A percentile compares a stretch with the other conserved stretches of the same genome.
phyloP scores from a whole-genome alignment of 2,329 filamentous ascomycete genomes.

The Daldinia sp. region DNA sequence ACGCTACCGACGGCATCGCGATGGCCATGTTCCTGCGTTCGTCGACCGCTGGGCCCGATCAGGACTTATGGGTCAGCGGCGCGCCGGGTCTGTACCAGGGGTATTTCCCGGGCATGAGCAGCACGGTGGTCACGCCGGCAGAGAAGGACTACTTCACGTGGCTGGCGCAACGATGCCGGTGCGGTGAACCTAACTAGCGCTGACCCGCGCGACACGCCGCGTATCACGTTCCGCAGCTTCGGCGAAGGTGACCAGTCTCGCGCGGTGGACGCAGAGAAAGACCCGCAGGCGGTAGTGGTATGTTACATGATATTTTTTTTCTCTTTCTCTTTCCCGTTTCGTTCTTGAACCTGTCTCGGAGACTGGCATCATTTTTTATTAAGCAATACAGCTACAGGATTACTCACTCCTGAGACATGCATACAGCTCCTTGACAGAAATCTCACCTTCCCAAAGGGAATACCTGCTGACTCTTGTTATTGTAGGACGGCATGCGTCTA shows the following conservation, averaged over 20 bases:
- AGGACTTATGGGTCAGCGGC: conserved; percentile 54
- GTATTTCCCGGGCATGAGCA: conserved; percentile 56
- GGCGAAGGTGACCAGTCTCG: conserved; percentile 55
- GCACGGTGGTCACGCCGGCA: conserved; percentile 49
- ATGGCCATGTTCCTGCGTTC: conserved; percentile 50
- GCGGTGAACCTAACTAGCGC: conserved; percentile 70
- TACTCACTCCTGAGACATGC: not conserved
- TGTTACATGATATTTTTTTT: not conserved
- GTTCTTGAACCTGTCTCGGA: not conserved
- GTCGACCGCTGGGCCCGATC: conserved; percentile 47
- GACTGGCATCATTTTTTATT: not conserved
- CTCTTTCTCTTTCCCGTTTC: not conserved
- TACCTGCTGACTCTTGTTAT: not conserved
- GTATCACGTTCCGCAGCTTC: conserved; percentile 73
- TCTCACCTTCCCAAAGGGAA: not conserved
- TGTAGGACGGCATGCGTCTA: conserved; percentile 64
- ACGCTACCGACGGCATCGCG: conserved; percentile 53
- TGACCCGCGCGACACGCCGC: conserved; percentile 72
- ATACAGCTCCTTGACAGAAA: not conserved
- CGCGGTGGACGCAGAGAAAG: conserved; percentile 49
- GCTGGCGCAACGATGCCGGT: conserved; percentile 68
- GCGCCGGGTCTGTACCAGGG: conserved; percentile 56
- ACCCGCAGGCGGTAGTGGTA: conserved; percentile 63
- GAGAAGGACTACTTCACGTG: conserved; percentile 59
- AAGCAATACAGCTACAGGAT: not conserved